Percentiles rank a stretch among this genome's conserved stretches.
Conservation (phyloP, 345 rosid genomes). For the Eucalyptus tenuipes region DNA sequence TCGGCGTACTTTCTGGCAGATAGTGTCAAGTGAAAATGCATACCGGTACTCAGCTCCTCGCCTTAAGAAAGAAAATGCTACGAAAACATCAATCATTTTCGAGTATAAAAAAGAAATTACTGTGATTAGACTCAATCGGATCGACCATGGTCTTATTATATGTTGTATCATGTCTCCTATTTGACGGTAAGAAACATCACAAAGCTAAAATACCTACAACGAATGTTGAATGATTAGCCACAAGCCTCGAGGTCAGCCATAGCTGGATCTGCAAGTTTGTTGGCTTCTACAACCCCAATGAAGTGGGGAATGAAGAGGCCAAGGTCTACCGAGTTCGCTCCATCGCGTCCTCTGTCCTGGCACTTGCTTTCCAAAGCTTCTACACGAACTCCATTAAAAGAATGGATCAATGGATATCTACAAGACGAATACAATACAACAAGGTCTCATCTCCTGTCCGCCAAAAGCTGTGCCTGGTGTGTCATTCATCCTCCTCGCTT, state of each 20-base stretch:
- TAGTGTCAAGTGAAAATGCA: not conserved
- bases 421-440: not conserved
- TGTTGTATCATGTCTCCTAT: not conserved
- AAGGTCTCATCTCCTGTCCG: not conserved
- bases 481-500: conserved; percentile 23
- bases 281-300: not conserved
- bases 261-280: not conserved
- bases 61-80: not conserved
- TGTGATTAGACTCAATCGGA: not conserved
- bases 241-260: not conserved
- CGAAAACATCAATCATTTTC: not conserved
- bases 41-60: not conserved
- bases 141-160: not conserved
- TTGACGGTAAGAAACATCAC: not conserved
- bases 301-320: not conserved
- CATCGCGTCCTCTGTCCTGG: not conserved
- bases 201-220: not conserved
- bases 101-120: not conserved
- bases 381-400: not conserved
- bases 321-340: not conserved
- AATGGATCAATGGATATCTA: not conserved
- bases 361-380: not conserved
- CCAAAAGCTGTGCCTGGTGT: not conserved
- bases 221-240: not conserved
- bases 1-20: not conserved